These are phyloP conservation scores for Aspergillus persii DNA, from an alignment of 2,329 filamentous ascomycete genomes.

Conservation along the genomic window DNA sequence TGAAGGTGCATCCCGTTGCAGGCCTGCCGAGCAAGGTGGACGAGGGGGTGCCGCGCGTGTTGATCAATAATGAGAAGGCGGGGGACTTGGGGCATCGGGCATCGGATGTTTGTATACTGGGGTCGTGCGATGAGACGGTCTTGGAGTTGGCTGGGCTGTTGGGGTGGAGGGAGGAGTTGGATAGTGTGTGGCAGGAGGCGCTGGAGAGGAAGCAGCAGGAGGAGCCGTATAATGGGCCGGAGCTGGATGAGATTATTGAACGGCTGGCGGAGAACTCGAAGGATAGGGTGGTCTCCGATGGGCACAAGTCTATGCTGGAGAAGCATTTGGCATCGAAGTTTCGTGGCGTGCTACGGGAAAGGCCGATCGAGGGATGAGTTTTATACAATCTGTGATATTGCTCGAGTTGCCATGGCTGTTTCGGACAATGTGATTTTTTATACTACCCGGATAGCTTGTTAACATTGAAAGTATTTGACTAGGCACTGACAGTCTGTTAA, in stretches of 20 bases:
- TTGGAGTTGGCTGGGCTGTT: conserved; percentile 68
- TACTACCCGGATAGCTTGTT: too few species aligned
- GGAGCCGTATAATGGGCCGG: conserved; percentile 40
- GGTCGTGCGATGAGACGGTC: conserved; percentile 73
- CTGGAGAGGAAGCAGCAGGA: conserved; percentile 55
- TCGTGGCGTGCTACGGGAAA: conserved; percentile 1
- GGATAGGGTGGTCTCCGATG: conserved; percentile 41
- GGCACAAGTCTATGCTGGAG: conserved; percentile 37
- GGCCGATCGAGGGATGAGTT: not conserved
- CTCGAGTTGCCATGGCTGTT: too few species aligned
- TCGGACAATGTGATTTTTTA: too few species aligned
- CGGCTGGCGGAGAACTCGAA: conserved; percentile 51
- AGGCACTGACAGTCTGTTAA: too few species aligned
- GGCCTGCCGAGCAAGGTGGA: conserved; percentile 62
- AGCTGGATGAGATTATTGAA: conserved; percentile 50
- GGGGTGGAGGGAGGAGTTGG: conserved; percentile 77
- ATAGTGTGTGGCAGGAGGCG: conserved; percentile 65
- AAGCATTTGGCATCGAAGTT: conserved; percentile 25
- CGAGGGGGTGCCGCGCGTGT: conserved; percentile 63
- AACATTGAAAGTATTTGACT: too few species aligned
- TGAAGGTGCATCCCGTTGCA: conserved; percentile 79
- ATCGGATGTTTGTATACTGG: conserved; percentile 75
- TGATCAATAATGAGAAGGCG: conserved; percentile 77
- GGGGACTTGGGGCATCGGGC: conserved; percentile 68
- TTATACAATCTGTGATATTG: not conserved